Conservation (phyloP, 345 rosid genomes). For the Cochlearia excelsa region DNA sequence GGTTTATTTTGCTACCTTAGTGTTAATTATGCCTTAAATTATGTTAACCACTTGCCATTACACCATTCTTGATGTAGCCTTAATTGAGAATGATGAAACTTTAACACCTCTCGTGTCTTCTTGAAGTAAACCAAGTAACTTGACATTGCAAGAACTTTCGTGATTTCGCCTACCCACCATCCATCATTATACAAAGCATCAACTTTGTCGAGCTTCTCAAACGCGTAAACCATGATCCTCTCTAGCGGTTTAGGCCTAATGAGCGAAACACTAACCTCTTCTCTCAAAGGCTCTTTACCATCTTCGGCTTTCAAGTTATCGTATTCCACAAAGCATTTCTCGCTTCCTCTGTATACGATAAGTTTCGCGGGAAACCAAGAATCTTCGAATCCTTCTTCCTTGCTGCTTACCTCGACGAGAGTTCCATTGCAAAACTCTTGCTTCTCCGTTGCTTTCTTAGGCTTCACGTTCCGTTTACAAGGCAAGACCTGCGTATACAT, state of each 20-base stretch:
- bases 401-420: slow-evolving; percentile 64
- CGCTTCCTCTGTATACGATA: slow-evolving; percentile 43
- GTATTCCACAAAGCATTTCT: slow-evolving; percentile 59
- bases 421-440: slow-evolving; percentile 34
- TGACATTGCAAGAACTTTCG: slow-evolving; percentile 46
- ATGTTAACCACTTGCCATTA: slow-evolving; percentile 56
- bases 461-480: slow-evolving; percentile 26
- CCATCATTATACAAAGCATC: slow-evolving; percentile 77
- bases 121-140: slow-evolving; percentile 54
- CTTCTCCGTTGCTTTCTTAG: slow-evolving; percentile 17
- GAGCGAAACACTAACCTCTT: slow-evolving; percentile 46
- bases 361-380: slow-evolving; percentile 78
- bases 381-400: slow-evolving; percentile 83
- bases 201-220: slow-evolving; percentile 61
- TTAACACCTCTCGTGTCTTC: slow-evolving; percentile 47
- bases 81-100: slow-evolving; percentile 55
- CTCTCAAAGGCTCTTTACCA: slow-evolving; percentile 59
- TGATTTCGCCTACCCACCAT: slow-evolving; percentile 82
- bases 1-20: too few relatives aligned
- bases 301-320: slow-evolving; percentile 63
- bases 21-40: slow-evolving; percentile 42
- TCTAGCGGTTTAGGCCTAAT: slow-evolving; percentile 76
- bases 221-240: slow-evolving; percentile 35
- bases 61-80: slow-evolving; percentile 82
- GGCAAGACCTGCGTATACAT: slow-evolving; percentile 38